Evolutionary conservation across 257 asterid genomes (phyloP).

Genomic region (Jacaranda mimosifolia): DNA sequence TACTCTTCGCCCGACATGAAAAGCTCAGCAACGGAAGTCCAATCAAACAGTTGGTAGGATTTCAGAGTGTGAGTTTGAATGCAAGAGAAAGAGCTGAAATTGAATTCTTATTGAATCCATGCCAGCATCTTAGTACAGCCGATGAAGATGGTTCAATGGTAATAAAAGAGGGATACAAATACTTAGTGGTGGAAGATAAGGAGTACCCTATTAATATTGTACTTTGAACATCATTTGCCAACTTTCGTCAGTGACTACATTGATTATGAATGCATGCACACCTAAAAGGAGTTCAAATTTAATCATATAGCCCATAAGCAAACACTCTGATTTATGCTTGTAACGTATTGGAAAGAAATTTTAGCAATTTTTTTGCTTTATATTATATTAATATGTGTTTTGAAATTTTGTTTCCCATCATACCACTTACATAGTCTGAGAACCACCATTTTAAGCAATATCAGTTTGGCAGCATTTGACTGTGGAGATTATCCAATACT

Average conservation of each 20-base stretch:
- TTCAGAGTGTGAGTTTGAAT: slow-evolving; percentile 59
- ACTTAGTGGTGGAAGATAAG: slow-evolving; percentile 60
- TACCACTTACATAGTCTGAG: too few relatives aligned
- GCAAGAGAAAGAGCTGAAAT: slow-evolving; percentile 53
- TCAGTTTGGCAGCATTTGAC: too few relatives aligned
- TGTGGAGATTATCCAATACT: too few relatives aligned
- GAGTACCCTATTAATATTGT: slow-evolving; percentile 63
- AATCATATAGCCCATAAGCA: not conserved
- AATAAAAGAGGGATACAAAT: slow-evolving; percentile 68
- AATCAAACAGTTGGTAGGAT: slow-evolving; percentile 69
- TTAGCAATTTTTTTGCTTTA: not conserved
- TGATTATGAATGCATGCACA: not conserved
- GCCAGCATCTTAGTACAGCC: slow-evolving; percentile 74
- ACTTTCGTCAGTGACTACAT: not conserved
- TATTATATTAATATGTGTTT: too few relatives aligned
- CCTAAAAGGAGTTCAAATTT: not conserved
- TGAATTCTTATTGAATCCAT: slow-evolving; percentile 66
- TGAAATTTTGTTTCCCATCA: not conserved
- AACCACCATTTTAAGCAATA: too few relatives aligned
- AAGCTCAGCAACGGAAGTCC: slow-evolving; percentile 39
- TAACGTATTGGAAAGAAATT: not conserved
- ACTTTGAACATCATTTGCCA: slow-evolving; percentile 38
- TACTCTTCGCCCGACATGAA: slow-evolving; percentile 54
- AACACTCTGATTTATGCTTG: not conserved
- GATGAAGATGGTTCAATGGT: slow-evolving; percentile 74